phyloP scores from a whole-genome alignment of 2,329 filamentous ascomycete species.

The Ciborinia camelliae region DNA sequence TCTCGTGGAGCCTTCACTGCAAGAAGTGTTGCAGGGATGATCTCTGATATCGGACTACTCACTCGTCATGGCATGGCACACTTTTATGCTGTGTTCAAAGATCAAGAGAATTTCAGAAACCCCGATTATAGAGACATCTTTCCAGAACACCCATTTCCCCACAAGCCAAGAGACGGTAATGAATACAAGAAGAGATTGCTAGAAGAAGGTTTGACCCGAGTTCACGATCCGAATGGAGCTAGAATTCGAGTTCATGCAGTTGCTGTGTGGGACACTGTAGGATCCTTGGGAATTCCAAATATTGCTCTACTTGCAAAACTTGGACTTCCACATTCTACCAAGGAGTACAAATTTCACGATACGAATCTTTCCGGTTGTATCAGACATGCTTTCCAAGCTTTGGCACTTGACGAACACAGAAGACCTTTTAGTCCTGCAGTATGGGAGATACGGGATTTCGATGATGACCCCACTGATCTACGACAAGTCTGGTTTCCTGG shows the following conservation, averaged over 20 bases:
- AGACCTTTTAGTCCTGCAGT: conserved; percentile 41
- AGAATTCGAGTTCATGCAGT: conserved; percentile 45
- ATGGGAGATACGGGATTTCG: conserved; percentile 38
- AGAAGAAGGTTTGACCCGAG: conserved; percentile 39
- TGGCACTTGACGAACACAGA: conserved; percentile 49
- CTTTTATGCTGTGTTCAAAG: conserved; percentile 44
- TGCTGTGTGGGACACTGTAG: conserved; percentile 49
- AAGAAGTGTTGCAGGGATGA: conserved; percentile 40
- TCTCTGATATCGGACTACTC: conserved; percentile 38
- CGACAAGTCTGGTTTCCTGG: conserved; percentile 48
- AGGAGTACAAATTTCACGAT: conserved; percentile 43
- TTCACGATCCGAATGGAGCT: conserved; percentile 38
- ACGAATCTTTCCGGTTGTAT: conserved; percentile 44
- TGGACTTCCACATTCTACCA: conserved; percentile 38
- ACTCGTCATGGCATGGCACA: conserved; percentile 43
- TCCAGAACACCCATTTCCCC: conserved; percentile 32
- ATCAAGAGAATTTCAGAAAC: conserved; percentile 37
- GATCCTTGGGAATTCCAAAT: conserved; percentile 41
- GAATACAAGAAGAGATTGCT: conserved; percentile 41
- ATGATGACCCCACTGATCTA: conserved; percentile 29
- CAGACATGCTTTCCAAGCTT: conserved; percentile 49
- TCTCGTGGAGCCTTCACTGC: conserved; percentile 44
- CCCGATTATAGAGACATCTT: conserved; percentile 38
- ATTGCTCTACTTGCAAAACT: conserved; percentile 40
- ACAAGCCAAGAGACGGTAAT: conserved; percentile 29